Evolutionary conservation across 192 early-diverging fungal genomes (phyloP).

Genomic region (Fimicolochytrium jonesii): DNA sequence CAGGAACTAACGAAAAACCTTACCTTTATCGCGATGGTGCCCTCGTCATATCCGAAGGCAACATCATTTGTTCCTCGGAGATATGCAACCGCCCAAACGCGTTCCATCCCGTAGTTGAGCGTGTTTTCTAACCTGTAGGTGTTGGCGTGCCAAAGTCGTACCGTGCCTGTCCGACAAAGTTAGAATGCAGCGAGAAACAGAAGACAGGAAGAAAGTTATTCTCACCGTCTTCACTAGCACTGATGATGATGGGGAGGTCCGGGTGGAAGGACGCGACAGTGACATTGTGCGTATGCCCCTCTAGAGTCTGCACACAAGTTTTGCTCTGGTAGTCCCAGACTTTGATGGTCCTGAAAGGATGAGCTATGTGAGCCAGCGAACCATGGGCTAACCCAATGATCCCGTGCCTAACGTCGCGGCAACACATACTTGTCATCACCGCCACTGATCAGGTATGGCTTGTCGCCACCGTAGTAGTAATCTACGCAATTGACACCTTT

Average conservation of each 20-base stretch:
- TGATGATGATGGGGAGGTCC: constrained; percentile 93
- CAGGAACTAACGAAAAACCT: no score
- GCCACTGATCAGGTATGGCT: constrained; percentile 92
- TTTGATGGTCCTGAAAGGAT: constrained; percentile 67
- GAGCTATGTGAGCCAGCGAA: neutral
- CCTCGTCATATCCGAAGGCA: constrained; percentile 95
- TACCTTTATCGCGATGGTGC: constrained; percentile 89
- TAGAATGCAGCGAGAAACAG: no score
- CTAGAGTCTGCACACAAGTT: constrained; percentile 96
- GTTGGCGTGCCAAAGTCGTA: constrained; percentile 95
- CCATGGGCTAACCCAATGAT: neutral
- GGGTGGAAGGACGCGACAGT: constrained; percentile 90
- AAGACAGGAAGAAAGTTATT: neutral
- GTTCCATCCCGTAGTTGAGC: constrained; percentile 95
- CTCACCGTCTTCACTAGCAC: constrained; percentile 87
- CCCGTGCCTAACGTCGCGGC: neutral
- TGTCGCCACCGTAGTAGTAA: constrained; percentile 97
- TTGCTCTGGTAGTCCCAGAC: constrained; percentile 99
- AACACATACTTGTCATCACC: constrained; percentile 81
- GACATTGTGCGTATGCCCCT: constrained; percentile 95
- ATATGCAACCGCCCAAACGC: constrained; percentile 93
- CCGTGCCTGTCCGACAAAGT: constrained; percentile 44
- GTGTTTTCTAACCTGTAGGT: constrained; percentile 96
- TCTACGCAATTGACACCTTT: constrained; percentile 98
- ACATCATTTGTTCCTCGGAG: constrained; percentile 83